Base-by-base conservation (phyloP, 2,329 filamentous ascomycete genomes). In the Ophiosphaerella korrae region DNA sequence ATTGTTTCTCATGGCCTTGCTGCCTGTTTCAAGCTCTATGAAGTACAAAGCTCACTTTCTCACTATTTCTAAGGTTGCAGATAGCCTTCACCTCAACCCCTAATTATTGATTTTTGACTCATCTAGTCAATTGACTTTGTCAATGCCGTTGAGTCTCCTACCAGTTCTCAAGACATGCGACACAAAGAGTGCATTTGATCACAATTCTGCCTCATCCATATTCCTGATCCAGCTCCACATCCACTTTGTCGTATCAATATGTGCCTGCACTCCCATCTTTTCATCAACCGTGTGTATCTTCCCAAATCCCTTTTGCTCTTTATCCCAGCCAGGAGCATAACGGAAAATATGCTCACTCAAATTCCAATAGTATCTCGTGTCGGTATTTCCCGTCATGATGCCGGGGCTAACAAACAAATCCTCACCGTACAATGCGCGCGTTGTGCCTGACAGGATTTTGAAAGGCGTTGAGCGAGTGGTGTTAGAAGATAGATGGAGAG, bases 281-380 rank as follows among this genome's bases (percentile, higher is more conserved):
- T 82, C 80, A 58, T 82, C 77, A 1, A 82, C 77, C 0, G 79
- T 81, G 58, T 82, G 80, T 7, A 78, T 78, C 45, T 79, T 79
- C 7, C 75, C 59, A 32, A 76, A 44, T 0, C 75, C 75, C 0
- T 71, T 74, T 21, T 75, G 68, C 9, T 72, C 69, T 42, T 58
- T 66, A 31, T 73, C 74, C 46, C 78, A 77, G 1, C 77, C 75
- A 2, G 79, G 79, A 12, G 74, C 78, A 61, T 80, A 82, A 1
- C 80, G 71, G 57, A 81, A 83, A 7, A 83, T 82, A 45, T 82
- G 78, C 53, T 75, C 73, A n/a, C 78, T 78, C 52, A 82, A 53
- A 34, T 73, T 66, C 80, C 80, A 82, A 57, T 82, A 82, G 55
- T 81, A 80, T 3, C 75, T 64, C 1, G 80, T 82, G 50, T 82